Evolutionary conservation across 495 filamentous ascomycete genomes (phyloP), one percentile per base, ranked within the genome.

Genomic region (Diplogelasinospora grovesii): DNA sequence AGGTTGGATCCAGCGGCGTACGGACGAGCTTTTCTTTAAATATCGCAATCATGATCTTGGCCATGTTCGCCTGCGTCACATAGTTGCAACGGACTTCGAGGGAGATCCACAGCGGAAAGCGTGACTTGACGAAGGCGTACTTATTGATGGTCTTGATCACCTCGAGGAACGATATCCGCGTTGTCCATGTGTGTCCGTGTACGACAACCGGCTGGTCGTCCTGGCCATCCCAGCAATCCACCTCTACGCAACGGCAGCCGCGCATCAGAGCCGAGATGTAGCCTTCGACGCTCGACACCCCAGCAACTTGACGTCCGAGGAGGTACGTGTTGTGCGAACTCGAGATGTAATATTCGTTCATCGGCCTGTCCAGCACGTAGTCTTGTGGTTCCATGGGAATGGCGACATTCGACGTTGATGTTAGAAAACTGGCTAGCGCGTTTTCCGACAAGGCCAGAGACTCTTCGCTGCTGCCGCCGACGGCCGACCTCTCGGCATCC

Each of bases 271-370:
- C 87, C 37, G 75, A 78, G 53, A 97, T 90, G 62, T 98, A 98
- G 19, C 85, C 86, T 58, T 98, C 92, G 8, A 89, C 82, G 49
- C 88, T 96, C 14, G 92, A 95, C 25, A 83, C 77, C 18, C 88
- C 89, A 21, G 78, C 82, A 8, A 97, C 81, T 60, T 98, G 92
- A 16, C 88, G 81, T 13, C 92, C 92, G 18, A 92, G 65, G 8
- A 98, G 79, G 54, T 98, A 98, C 8, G 92, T 97, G 61, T 98
- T 98, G 70, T 98, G 92, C 13, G 90, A 96, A 69, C 89, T 95
- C 3, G 90, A 96, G 46, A 97, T 92, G 74, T 89, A 96, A 56
- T 98, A 98, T 53, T 98, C 92, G 57, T 95, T 95, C 55, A 98
- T 63, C 0, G 92, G 92, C 21, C 85, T 79, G 49, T 92, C 78